Percentiles rank a stretch among this genome's conserved stretches.
phyloP scores from a whole-genome alignment of 441 rosid species.

The Pelargonium australe region DNA sequence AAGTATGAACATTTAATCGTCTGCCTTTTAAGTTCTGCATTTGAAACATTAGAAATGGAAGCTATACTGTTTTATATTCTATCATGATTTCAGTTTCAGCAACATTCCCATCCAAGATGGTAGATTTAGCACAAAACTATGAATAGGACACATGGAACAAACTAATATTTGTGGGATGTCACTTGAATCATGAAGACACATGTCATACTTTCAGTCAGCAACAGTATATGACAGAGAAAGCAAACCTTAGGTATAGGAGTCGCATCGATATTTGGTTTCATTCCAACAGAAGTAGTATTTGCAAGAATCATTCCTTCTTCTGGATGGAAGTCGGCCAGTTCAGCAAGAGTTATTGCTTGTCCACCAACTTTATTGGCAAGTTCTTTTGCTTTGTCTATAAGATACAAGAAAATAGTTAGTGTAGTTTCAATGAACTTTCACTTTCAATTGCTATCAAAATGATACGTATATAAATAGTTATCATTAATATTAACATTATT shows the following conservation, averaged over 20 bases:
- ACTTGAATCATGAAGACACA: background rate
- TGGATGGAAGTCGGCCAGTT: conserved; percentile 44
- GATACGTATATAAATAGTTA: background rate
- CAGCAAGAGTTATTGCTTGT: conserved; percentile 46
- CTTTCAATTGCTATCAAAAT: background rate
- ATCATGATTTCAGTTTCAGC: background rate
- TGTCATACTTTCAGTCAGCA: background rate
- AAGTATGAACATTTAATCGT: background rate
- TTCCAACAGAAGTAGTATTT: conserved; percentile 65
- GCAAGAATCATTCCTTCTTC: conserved; percentile 67
- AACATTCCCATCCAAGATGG: background rate
- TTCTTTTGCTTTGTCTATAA: conserved; percentile 52
- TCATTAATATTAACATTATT: too few species aligned
- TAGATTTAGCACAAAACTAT: background rate
- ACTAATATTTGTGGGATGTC: background rate
- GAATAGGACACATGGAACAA: background rate
- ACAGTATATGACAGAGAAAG: conserved; percentile 3
- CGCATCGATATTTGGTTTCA: conserved; percentile 58
- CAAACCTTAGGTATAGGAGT: conserved; percentile 59
- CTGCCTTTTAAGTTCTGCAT: background rate
- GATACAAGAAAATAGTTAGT: background rate
- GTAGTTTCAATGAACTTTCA: conserved; percentile 8
- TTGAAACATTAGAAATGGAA: background rate
- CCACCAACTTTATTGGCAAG: conserved; percentile 51
- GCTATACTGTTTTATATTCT: background rate